phyloP scores from a whole-genome alignment of 2,329 filamentous ascomycete species.

The Helotiales sp. region DNA sequence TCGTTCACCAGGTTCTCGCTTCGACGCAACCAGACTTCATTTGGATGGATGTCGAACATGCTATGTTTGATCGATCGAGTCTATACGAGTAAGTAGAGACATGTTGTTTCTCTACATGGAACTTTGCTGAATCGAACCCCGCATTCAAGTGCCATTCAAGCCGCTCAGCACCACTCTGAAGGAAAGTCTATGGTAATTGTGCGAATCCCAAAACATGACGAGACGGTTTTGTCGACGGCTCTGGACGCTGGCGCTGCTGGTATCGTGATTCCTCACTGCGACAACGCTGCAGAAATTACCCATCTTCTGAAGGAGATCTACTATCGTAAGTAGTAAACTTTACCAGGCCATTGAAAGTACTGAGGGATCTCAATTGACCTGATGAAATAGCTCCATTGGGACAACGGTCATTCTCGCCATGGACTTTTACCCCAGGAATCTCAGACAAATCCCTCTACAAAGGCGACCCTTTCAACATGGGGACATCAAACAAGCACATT shows the following conservation, averaged over 20 bases:
- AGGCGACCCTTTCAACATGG: conserved; percentile 15
- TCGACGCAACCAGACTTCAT: conserved; percentile 19
- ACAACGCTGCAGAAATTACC: conserved; percentile 6
- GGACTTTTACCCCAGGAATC: conserved; percentile 19
- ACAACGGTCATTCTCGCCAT: conserved; percentile 16
- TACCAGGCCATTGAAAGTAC: not conserved
- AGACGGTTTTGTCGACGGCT: conserved; percentile 10
- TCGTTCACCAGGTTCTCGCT: not conserved
- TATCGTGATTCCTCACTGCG: conserved; percentile 17
- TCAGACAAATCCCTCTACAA: conserved; percentile 12
- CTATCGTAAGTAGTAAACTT: conserved; percentile 20
- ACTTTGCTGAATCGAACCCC: not conserved
- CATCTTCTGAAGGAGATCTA: conserved; percentile 9
- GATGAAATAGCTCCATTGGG: conserved; percentile 3
- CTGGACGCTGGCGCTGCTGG: conserved; percentile 13
- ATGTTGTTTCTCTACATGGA: too few species aligned
- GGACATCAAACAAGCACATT: conserved; percentile 14
- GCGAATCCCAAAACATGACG: conserved; percentile 11
- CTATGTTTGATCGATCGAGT: conserved; percentile 12
- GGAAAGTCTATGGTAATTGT: conserved; percentile 14
- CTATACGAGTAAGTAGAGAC: conserved; percentile 11
- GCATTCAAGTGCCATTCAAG: conserved; percentile 5
- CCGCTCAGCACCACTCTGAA: conserved; percentile 17
- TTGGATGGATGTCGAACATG: conserved; percentile 15
- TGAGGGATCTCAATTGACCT: not conserved